Percentiles rank a stretch among this genome's conserved stretches.
phyloP scores from a whole-genome alignment of 2,329 filamentous ascomycete species.

The Xylaria polymorpha region DNA sequence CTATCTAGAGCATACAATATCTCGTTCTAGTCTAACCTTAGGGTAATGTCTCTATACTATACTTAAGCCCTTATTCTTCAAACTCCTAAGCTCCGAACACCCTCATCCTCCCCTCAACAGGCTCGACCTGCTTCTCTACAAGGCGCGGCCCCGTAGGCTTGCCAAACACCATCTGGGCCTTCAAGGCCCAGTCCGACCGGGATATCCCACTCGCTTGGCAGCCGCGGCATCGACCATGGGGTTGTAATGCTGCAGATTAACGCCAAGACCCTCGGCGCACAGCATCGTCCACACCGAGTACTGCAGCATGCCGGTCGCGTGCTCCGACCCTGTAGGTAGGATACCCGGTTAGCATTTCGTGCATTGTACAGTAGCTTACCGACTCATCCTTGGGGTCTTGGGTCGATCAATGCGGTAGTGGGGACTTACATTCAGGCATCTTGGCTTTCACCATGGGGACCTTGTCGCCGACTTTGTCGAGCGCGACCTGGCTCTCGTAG shows the following conservation, averaged over 20 bases:
- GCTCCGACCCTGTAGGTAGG: conserved; percentile 27
- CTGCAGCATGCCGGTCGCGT: conserved; percentile 31
- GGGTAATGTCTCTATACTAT: no score
- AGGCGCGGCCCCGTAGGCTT: conserved; percentile 25
- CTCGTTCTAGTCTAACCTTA: no score
- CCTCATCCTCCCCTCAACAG: conserved; percentile 26
- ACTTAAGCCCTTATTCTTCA: no score
- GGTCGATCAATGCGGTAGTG: no score
- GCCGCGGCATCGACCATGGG: conserved; percentile 25
- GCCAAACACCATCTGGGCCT: conserved; percentile 35
- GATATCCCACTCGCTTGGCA: conserved; percentile 30
- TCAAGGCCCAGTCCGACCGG: conserved; percentile 32
- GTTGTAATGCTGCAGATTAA: conserved; percentile 31
- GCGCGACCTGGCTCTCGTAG: conserved; percentile 33
- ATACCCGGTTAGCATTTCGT: neutral
- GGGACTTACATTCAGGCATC: conserved; percentile 34
- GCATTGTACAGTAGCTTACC: neutral
- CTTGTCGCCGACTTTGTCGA: conserved; percentile 12
- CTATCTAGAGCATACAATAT: no score
- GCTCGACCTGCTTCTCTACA: conserved; percentile 15
- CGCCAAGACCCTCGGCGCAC: conserved; percentile 29
- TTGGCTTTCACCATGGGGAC: conserved; percentile 21
- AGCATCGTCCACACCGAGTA: conserved; percentile 34
- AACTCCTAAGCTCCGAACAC: conserved; percentile 15
- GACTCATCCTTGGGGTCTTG: no score